These are phyloP conservation scores for Picochlorum sp. DNA, from an alignment of 139 green algal species.

Conservation along the genomic window DNA sequence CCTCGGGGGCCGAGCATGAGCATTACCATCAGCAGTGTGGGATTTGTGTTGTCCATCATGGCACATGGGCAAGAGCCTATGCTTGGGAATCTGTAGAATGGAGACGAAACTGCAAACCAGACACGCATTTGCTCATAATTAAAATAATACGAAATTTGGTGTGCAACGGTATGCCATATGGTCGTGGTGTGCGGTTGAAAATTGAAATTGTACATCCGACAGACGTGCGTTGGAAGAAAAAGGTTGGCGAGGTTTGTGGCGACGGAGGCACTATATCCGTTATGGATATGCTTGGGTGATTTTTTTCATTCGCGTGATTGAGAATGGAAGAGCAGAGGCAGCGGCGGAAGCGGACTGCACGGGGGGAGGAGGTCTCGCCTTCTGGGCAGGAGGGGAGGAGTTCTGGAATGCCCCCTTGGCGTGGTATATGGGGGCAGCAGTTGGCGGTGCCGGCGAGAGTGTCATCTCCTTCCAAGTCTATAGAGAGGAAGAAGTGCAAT, in stretches of 20 bases:
- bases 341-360: neutral
- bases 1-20: no score
- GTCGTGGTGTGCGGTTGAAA: neutral
- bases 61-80: no score
- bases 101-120: no score
- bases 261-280: neutral
- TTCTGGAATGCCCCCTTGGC: neutral
- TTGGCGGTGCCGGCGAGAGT: neutral
- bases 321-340: slow-evolving; percentile 5
- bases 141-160: no score
- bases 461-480: neutral
- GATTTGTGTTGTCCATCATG: no score
- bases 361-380: neutral
- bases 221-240: neutral
- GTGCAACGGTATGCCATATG: no score
- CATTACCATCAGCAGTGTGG: no score
- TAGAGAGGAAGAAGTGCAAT: slow-evolving; percentile 50
- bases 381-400: neutral
- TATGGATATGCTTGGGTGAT: neutral
- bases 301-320: neutral
- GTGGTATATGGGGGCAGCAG: neutral
- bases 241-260: neutral
- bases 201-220: neutral
- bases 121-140: no score
- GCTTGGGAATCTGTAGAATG: no score